These are phyloP conservation scores for Castanopsis chinensis DNA, from an alignment of 306 rosid species.

Conservation along the genomic window DNA sequence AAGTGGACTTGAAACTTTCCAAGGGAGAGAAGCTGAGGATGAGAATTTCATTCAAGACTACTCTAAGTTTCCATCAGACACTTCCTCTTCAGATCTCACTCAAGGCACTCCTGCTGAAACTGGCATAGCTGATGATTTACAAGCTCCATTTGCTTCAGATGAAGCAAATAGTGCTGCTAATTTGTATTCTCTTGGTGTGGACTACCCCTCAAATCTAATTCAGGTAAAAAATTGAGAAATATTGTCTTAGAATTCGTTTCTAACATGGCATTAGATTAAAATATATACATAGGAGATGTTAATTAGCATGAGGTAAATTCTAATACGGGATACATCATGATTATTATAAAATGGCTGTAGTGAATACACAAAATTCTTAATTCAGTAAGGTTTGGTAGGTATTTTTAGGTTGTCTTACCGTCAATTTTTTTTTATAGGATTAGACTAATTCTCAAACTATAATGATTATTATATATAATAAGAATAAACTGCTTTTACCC, in stretches of 20 bases:
- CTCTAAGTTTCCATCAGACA: slow-evolving; percentile 56
- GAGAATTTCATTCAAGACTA: slow-evolving; percentile 38
- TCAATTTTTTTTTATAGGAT: too few species aligned
- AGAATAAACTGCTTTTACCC: slow-evolving; percentile 30
- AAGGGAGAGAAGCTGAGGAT: slow-evolving; percentile 42
- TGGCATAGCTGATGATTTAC: slow-evolving; percentile 62
- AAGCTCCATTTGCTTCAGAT: slow-evolving; percentile 64
- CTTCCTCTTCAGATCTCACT: slow-evolving; percentile 91
- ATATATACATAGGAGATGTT: too few species aligned
- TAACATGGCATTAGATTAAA: background rate
- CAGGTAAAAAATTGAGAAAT: slow-evolving; percentile 45
- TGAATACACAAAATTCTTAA: too few species aligned
- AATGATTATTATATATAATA: too few species aligned
- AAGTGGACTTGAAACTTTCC: slow-evolving; percentile 45
- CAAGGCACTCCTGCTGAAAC: slow-evolving; percentile 77
- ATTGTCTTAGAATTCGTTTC: background rate
- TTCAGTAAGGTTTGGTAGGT: too few species aligned
- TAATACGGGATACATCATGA: slow-evolving; percentile 25
- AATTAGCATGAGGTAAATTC: background rate
- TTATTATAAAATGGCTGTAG: background rate
- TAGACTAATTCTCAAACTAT: too few species aligned
- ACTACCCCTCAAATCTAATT: slow-evolving; percentile 48
- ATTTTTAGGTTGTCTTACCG: too few species aligned
- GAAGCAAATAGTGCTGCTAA: slow-evolving; percentile 75
- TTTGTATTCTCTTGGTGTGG: slow-evolving; percentile 46